Evolutionary conservation across 2,329 filamentous ascomycete species (phyloP).

Genomic region (Coniochaeta prunicola): DNA sequence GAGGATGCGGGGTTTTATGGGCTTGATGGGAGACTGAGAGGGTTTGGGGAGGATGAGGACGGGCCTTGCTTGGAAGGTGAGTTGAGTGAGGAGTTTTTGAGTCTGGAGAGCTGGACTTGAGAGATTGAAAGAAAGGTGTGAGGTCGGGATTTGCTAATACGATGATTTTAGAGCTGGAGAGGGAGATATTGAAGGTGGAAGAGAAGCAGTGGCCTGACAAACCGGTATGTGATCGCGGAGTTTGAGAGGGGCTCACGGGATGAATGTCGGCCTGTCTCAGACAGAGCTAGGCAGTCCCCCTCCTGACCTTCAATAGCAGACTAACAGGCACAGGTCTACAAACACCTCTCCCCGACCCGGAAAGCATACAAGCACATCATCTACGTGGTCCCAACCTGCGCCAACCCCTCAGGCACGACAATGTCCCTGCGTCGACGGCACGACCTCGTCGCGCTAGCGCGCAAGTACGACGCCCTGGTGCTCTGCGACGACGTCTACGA

Average conservation of each 20-base stretch:
- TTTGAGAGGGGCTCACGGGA: not conserved
- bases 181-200: not conserved
- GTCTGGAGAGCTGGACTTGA: slow-evolving; percentile 13
- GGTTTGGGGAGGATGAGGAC: slow-evolving; percentile 69
- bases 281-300: too few relatives aligned
- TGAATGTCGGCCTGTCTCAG: too few relatives aligned
- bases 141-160: not conserved
- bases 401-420: slow-evolving; percentile 80
- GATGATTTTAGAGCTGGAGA: not conserved
- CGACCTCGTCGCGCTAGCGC: slow-evolving; percentile 66
- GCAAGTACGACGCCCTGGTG: slow-evolving; percentile 73
- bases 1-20: slow-evolving; percentile 64
- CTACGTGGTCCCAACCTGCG: slow-evolving; percentile 81
- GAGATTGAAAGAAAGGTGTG: not conserved
- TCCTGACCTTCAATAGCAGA: not conserved
- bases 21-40: slow-evolving; percentile 49
- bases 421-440: slow-evolving; percentile 65
- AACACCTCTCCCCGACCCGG: slow-evolving; percentile 47
- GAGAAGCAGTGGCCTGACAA: slow-evolving; percentile 1
- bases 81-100: slow-evolving; percentile 42
- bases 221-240: slow-evolving; percentile 5
- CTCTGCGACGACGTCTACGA: slow-evolving; percentile 93
- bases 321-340: slow-evolving; percentile 34
- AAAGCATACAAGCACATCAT: slow-evolving; percentile 85
- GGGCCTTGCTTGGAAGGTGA: slow-evolving; percentile 61